These are phyloP conservation scores for Ramaria sp. DNA, from an alignment of 768 basidiomycete species.

Conservation along the genomic window DNA sequence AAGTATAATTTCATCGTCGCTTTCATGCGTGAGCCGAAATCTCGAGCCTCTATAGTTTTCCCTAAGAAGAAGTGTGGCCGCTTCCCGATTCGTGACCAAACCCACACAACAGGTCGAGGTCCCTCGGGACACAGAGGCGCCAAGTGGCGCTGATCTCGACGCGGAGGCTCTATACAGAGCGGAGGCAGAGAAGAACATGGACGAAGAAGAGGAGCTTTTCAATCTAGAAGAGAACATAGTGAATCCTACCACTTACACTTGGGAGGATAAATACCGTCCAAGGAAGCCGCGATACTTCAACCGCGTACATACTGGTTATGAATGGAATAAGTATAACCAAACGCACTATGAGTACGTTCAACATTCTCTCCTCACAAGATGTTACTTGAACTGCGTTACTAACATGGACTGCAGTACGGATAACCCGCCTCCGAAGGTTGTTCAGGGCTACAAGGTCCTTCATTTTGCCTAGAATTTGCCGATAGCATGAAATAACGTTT, in stretches of 20 bases:
- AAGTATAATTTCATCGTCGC: constrained; percentile 17
- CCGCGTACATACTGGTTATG: constrained; percentile 96
- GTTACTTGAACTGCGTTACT: constrained; percentile 1
- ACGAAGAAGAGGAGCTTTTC: constrained; percentile 94
- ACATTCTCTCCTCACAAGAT: not conserved
- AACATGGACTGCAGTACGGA: constrained; percentile 52
- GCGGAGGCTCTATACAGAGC: constrained; percentile 87
- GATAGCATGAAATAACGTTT: constrained; percentile 12
- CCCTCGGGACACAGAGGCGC: constrained; percentile 19
- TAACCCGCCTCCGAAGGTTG: constrained; percentile 98
- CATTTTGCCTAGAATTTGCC: constrained; percentile 1
- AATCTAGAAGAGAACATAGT: constrained; percentile 84
- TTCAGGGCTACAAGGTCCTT: constrained; percentile 90
- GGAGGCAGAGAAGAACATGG: constrained; percentile 85
- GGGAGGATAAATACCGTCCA: constrained; percentile 98
- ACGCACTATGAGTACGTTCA: constrained; percentile 92
- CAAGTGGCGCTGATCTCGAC: constrained; percentile 63
- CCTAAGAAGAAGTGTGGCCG: constrained; percentile 71
- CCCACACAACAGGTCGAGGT: constrained; percentile 45
- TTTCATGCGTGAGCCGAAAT: constrained; percentile 6
- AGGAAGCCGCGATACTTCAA: constrained; percentile 98
- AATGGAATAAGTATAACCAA: constrained; percentile 99
- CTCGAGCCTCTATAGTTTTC: constrained; percentile 41
- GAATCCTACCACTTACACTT: constrained; percentile 81
- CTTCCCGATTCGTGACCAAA: constrained; percentile 82